A percentile compares a stretch with the other conserved stretches of the same genome.
Conservation (phyloP, 192 early-diverging fungal species). For the Coemansia sp. region DNA sequence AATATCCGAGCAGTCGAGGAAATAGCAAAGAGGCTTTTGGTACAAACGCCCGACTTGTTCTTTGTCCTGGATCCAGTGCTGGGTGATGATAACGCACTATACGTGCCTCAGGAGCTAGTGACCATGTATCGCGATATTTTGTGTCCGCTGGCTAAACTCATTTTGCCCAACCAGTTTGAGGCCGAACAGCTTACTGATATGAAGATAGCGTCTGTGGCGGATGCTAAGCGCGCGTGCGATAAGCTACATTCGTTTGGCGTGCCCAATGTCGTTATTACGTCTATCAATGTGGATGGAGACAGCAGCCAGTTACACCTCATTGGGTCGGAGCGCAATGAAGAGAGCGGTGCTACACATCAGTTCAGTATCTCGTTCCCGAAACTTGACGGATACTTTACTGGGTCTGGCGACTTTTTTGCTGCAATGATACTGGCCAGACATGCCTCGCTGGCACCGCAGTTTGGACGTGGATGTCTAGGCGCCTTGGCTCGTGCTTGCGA, state of each 20-base stretch:
- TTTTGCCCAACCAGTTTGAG: slow-evolving; percentile 95
- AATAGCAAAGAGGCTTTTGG: slow-evolving; percentile 61
- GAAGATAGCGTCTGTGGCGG: slow-evolving; percentile 55
- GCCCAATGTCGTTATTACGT: slow-evolving; percentile 77
- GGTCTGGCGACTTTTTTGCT: slow-evolving; percentile 91
- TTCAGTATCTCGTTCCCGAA: slow-evolving; percentile 78
- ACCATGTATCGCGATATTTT: slow-evolving; percentile 74
- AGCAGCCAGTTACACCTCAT: slow-evolving; percentile 50
- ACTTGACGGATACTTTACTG: slow-evolving; percentile 79
- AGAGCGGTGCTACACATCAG: slow-evolving; percentile 33
- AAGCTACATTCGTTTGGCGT: slow-evolving; percentile 70
- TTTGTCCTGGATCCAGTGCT: slow-evolving; percentile 86
- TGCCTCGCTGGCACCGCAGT: slow-evolving; percentile 37
- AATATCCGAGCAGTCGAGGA: slow-evolving; percentile 62
- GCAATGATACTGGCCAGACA: slow-evolving; percentile 71
- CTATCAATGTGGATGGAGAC: slow-evolving; percentile 57
- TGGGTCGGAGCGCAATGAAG: slow-evolving; percentile 40
- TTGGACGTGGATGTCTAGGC: slow-evolving; percentile 9
- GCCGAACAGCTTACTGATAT: slow-evolving; percentile 72
- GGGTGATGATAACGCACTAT: slow-evolving; percentile 85
- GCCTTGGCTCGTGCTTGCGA: slow-evolving; percentile 63
- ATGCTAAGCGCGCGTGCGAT: slow-evolving; percentile 62
- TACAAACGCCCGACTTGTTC: slow-evolving; percentile 41
- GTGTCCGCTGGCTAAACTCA: slow-evolving; percentile 68
- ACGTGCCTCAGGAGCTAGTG: slow-evolving; percentile 79